Evolutionary conservation across 2,329 filamentous ascomycete genomes (phyloP).

Genomic region (Fusarium nygamai): DNA sequence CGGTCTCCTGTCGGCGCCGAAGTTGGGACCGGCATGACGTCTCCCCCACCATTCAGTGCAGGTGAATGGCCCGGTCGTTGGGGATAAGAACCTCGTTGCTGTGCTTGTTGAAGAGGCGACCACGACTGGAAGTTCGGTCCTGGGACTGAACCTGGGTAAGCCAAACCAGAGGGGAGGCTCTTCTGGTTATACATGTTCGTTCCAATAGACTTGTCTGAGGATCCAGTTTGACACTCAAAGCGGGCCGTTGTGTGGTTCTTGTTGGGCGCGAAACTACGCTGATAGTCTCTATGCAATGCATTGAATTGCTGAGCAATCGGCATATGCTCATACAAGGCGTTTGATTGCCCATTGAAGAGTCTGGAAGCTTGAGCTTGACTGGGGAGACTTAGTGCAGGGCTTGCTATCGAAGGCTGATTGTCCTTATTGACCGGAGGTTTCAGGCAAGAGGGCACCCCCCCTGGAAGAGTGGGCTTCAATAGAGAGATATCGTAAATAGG

Average conservation of each 20-base stretch:
- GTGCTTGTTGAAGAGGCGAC: neutral
- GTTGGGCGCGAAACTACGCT: neutral
- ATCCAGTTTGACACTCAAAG: slow-evolving; percentile 19
- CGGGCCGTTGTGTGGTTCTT: slow-evolving; percentile 5
- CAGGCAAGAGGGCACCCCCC: neutral
- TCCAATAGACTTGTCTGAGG: slow-evolving; percentile 27
- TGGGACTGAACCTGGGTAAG: neutral
- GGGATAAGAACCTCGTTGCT: neutral
- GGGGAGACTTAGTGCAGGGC: neutral
- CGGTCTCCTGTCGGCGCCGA: neutral
- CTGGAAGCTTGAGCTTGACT: neutral
- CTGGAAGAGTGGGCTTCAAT: slow-evolving; percentile 1
- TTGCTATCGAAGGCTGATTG: neutral
- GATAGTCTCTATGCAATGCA: neutral
- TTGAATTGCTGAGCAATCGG: neutral
- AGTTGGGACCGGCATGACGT: neutral
- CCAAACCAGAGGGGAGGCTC: neutral
- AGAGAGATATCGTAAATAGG: neutral
- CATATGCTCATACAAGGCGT: slow-evolving; percentile 6
- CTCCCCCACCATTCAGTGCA: neutral
- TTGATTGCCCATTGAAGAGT: neutral
- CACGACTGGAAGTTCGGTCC: neutral
- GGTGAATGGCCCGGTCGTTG: neutral
- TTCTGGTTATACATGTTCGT: neutral
- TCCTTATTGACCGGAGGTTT: neutral